phyloP scores from a whole-genome alignment of 2,329 filamentous ascomycete genomes.

The Diplodia intermedia region DNA sequence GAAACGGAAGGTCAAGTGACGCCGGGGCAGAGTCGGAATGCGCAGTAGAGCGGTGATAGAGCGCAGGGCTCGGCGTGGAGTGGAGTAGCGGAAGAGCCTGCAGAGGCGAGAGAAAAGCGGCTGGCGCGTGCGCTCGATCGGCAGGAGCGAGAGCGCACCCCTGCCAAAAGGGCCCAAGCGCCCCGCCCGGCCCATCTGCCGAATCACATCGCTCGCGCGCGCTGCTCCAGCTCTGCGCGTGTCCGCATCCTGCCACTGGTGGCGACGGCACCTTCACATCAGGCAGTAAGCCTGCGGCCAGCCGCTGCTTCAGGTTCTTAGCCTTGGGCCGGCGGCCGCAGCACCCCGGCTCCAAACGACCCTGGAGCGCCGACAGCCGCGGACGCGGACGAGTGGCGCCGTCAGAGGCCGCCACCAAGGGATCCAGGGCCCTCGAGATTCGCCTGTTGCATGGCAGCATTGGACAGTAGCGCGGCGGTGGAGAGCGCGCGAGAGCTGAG shows the following conservation, averaged over 20 bases:
- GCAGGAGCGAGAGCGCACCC: background rate
- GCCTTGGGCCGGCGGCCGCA: background rate
- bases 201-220: conserved; percentile 1
- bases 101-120: too few relatives aligned
- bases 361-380: conserved; percentile 3
- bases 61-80: too few relatives aligned
- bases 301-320: background rate
- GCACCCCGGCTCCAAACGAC: background rate
- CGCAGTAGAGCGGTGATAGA: too few relatives aligned
- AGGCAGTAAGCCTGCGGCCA: background rate
- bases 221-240: conserved; percentile 3
- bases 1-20: conserved; percentile 16
- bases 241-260: background rate
- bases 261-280: conserved; percentile 10
- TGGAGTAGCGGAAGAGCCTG: too few relatives aligned
- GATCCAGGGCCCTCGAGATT: background rate
- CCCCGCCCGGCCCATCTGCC: conserved; percentile 10
- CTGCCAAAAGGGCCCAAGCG: background rate
- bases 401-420: conserved; percentile 24
- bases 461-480: background rate
- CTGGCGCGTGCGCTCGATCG: conserved; percentile 11
- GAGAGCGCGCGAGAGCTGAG: too few relatives aligned
- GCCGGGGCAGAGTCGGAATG: background rate
- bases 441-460: background rate
- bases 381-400: background rate